Conservation (phyloP, 192 early-diverging fungal genomes). For the Coemansia sp. region DNA sequence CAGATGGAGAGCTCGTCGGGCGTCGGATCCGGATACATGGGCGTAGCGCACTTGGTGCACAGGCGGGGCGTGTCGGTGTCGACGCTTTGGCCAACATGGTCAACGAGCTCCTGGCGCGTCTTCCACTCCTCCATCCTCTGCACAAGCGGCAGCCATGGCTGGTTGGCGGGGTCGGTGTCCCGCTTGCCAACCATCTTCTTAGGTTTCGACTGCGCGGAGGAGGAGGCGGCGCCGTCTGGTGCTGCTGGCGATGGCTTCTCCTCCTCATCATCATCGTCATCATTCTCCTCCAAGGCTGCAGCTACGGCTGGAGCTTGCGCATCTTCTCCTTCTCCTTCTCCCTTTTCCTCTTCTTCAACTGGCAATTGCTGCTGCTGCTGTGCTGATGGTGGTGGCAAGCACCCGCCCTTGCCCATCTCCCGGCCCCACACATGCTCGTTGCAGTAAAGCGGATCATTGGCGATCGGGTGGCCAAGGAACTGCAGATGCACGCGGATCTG, state of each 20-base stretch:
- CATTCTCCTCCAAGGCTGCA: too few species aligned
- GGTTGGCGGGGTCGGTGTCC: constrained; percentile 15
- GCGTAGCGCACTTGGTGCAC: constrained; percentile 66
- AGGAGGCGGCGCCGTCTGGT: too few species aligned
- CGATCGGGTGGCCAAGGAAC: constrained; percentile 90
- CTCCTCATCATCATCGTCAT: background rate
- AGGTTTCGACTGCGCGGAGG: background rate
- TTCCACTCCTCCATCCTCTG: constrained; percentile 44
- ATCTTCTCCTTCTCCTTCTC: background rate
- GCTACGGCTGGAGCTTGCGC: background rate
- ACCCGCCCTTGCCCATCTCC: constrained; percentile 57
- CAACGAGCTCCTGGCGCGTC: constrained; percentile 26
- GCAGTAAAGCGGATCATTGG: constrained; percentile 93
- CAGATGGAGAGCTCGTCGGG: constrained; percentile 81
- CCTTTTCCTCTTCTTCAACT: background rate
- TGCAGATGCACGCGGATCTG: constrained; percentile 97
- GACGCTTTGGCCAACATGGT: constrained; percentile 15
- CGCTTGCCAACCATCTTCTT: constrained; percentile 21
- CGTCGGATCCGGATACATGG: constrained; percentile 65
- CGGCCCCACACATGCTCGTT: constrained; percentile 72
- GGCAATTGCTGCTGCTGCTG: background rate
- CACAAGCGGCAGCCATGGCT: constrained; percentile 26
- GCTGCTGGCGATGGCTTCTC: too few species aligned
- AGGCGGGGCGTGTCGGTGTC: constrained; percentile 19
- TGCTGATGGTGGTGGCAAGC: background rate